These are phyloP conservation scores for Dendrobium officinale DNA, from an alignment of 106 monocot genomes.

Conservation along the genomic window DNA sequence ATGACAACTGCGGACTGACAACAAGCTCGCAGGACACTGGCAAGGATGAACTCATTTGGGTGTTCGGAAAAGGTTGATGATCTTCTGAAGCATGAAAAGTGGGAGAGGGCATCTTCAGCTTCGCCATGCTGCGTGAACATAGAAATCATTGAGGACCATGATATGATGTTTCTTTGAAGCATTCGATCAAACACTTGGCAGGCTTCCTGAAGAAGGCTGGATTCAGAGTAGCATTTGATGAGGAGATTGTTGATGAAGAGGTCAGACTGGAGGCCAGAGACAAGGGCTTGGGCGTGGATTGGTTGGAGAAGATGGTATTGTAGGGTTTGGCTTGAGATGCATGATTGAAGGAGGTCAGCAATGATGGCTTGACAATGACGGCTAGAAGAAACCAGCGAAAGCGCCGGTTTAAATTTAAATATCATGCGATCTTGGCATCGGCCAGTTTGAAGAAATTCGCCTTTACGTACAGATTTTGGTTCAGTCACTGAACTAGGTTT, in stretches of 20 bases:
- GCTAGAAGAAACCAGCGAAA: neutral
- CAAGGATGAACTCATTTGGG: conserved; percentile 72
- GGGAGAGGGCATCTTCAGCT: conserved; percentile 23
- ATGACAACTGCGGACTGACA: conserved; percentile 14
- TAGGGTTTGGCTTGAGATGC: conserved; percentile 10
- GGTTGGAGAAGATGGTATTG: conserved; percentile 11
- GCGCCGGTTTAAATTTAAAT: neutral
- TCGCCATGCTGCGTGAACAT: conserved; percentile 32
- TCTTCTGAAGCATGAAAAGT: conserved; percentile 35
- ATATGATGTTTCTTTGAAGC: conserved; percentile 52
- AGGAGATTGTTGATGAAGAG: conserved; percentile 65
- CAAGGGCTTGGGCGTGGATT: conserved; percentile 41
- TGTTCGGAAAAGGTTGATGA: conserved; percentile 15
- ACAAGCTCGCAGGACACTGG: conserved; percentile 66
- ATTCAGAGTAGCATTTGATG: conserved; percentile 44
- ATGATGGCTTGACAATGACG: conserved; percentile 9
- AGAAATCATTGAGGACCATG: conserved; percentile 73
- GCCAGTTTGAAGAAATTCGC: no score
- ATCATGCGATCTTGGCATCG: neutral
- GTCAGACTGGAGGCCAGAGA: conserved; percentile 30
- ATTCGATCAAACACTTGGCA: conserved; percentile 69
- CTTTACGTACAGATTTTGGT: no score
- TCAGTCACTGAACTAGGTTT: no score
- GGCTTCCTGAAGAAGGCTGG: conserved; percentile 15
- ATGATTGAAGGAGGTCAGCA: conserved; percentile 40